Conservation (phyloP, 495 filamentous ascomycete species). For the Podospora australis region DNA sequence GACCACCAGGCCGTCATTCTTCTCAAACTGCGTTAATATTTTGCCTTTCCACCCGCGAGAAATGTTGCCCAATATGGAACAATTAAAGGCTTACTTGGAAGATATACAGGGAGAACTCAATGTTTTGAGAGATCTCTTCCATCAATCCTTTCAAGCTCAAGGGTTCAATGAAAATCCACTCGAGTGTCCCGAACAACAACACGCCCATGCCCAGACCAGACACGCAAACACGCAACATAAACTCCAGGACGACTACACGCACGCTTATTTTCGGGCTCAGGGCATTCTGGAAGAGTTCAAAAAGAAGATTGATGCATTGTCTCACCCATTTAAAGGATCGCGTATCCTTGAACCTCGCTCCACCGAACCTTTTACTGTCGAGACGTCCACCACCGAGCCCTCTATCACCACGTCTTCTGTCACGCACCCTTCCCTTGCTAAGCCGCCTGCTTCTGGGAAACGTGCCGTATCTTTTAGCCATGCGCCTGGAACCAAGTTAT, state of each 20-base stretch:
- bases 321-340: too few species aligned
- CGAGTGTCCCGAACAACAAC: conserved; percentile 2
- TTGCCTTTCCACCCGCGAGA: too few species aligned
- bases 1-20: too few species aligned
- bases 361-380: too few species aligned
- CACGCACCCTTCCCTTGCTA: too few species aligned
- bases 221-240: not conserved
- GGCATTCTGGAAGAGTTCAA: conserved; percentile 4
- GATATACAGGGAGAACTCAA: not conserved
- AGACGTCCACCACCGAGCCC: conserved; percentile 1
- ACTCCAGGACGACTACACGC: not conserved
- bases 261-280: conserved; percentile 1
- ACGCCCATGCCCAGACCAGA: not conserved
- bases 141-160: not conserved
- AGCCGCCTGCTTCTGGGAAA: too few species aligned
- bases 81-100: not conserved
- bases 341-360: too few species aligned
- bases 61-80: not conserved
- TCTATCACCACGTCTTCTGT: too few species aligned
- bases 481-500: too few species aligned
- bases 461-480: too few species aligned
- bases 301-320: not conserved
- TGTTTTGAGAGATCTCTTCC: not conserved
- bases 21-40: too few species aligned
- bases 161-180: not conserved